These are phyloP conservation scores for Escallonia herrerae DNA, from an alignment of 129 eudicot species.

Conservation along the genomic window DNA sequence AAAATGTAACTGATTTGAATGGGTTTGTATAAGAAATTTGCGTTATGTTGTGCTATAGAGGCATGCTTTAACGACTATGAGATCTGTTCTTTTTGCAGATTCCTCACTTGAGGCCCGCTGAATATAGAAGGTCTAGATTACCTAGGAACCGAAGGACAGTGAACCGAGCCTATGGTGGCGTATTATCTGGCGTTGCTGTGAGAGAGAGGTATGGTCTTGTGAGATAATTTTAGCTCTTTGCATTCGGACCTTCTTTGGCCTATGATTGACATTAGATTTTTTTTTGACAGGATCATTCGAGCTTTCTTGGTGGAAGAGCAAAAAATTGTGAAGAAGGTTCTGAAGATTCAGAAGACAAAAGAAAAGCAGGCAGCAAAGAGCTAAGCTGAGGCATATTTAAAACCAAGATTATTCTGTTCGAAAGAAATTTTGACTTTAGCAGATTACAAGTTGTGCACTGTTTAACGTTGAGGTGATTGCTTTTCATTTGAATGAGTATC, in stretches of 20 bases:
- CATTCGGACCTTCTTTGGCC: not conserved
- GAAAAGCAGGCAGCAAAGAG: constrained; percentile 58
- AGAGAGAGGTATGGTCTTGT: constrained; percentile 48
- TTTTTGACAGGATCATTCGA: constrained; percentile 53
- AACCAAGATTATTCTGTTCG: constrained; percentile 12
- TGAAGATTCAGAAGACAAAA: constrained; percentile 70
- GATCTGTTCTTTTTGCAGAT: constrained; percentile 24
- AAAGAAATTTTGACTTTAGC: constrained; percentile 44
- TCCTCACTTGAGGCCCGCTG: constrained; percentile 72
- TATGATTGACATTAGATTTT: not conserved
- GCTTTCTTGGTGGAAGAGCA: constrained; percentile 75
- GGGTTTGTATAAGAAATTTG: no score
- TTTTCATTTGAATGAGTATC: constrained; percentile 27
- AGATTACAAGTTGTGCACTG: constrained; percentile 36
- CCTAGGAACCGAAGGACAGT: constrained; percentile 67
- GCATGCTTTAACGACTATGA: not conserved
- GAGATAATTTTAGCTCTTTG: not conserved
- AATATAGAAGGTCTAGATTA: constrained; percentile 53
- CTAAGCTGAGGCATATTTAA: constrained; percentile 15
- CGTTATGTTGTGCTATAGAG: no score
- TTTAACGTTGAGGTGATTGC: constrained; percentile 27
- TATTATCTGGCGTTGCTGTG: constrained; percentile 61
- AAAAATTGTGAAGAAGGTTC: constrained; percentile 74
- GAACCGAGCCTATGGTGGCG: constrained; percentile 73
- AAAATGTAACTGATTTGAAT: no score